Evolutionary conservation across 257 asterid species (phyloP), one percentile per base, ranked within the genome.

Genomic region (Petrea volubilis): DNA sequence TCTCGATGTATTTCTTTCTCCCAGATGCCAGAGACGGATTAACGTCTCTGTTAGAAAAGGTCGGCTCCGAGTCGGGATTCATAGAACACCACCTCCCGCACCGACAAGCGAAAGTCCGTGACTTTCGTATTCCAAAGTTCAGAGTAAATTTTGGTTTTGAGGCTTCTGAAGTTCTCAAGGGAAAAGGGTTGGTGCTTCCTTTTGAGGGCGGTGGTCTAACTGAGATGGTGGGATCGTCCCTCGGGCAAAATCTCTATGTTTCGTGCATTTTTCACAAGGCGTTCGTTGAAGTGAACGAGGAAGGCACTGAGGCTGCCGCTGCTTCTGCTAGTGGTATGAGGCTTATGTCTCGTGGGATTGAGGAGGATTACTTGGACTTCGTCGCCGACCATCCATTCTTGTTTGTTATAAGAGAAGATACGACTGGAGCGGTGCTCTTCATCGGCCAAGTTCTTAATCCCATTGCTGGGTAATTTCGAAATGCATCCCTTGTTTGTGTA

Each of bases 271-370:
- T 76, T 51, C 92, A 84, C 62, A 84, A 86, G 75, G 78, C 90
- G 1, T 78, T 80, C 12, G 74, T 84, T 18, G 92, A 86, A 67
- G 86, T 86, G 21, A 84, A 86, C 5, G 92, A 86, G 71, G 88
- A 84, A 78, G 90, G 92, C 38, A 86, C 88, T 1, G 86, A 82
- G 80, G 92, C 90, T 67, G 90, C 90, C 5, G 90, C 86, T 60
- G 82, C 78, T 21, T 47, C 88, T 7, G 88, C 77, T 44, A 74
- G 14, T 33, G 80, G 61, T 2, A 9, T 80, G 12, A 55, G 1
- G 15, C 71, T 74, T 23, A 36, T 71, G 49, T 4, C 12, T 3
- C 2, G 40, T 20, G 43, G 0, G 25, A 38, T 38, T 46, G 15
- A 50, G 0, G 66, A 57, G 2, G 86, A 81, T 17, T 44, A 66